These are phyloP conservation scores for Urostyla sp. DNA, from an alignment of 73 alveolate species.

Conservation along the genomic window DNA sequence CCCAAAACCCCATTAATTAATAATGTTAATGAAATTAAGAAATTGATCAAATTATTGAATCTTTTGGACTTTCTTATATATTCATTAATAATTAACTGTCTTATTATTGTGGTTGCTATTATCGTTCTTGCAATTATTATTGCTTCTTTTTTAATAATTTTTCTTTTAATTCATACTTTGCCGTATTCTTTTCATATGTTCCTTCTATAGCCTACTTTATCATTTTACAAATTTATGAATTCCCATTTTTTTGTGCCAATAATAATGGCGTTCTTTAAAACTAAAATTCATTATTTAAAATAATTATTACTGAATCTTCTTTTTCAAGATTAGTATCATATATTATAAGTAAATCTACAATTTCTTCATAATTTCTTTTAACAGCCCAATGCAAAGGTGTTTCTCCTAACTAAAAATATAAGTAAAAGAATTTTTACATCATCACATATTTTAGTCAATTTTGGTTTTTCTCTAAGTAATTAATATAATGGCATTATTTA, in stretches of 20 bases:
- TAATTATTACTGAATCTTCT: neutral
- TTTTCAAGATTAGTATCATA: constrained; percentile 23
- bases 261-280: constrained; percentile 13
- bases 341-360: constrained; percentile 14
- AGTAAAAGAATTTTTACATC: constrained; percentile 1
- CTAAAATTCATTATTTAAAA: neutral
- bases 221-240: constrained; percentile 21
- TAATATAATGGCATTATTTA: neutral
- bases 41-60: no score
- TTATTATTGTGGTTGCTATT: no score
- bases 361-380: constrained; percentile 23
- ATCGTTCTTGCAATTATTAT: no score
- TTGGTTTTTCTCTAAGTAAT: neutral
- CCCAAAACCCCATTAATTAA: no score
- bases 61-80: no score
- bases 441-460: neutral
- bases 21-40: no score
- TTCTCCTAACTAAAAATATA: neutral
- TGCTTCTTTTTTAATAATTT: neutral
- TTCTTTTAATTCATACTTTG: constrained; percentile 26
- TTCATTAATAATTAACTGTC: no score
- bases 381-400: constrained; percentile 53
- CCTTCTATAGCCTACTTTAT: neutral
- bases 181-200: neutral
- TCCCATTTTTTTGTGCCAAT: constrained; percentile 11